Evolutionary conservation across 345 rosid genomes (phyloP), one percentile per base, ranked within the genome.

Genomic region (Eucalyptus shirleyi): DNA sequence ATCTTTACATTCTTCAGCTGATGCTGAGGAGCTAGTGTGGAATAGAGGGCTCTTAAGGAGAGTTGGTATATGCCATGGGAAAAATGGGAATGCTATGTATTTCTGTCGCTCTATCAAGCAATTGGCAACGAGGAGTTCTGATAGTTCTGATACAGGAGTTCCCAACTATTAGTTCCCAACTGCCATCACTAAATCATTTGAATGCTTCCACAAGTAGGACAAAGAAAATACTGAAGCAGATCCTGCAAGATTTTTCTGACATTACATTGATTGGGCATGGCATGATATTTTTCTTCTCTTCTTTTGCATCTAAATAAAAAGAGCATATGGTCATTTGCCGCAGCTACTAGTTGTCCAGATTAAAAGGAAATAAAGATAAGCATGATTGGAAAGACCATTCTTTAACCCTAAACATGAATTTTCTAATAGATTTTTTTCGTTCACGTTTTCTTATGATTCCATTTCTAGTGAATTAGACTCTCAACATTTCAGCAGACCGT

Each of bases 1-100:
- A 88, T 94, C 95, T 89, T 32, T 94, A 90, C 94, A 90, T 90
- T 95, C 98, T 16, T 96, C 95, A 32, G 87, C 89, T 50, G 96
- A 95, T 81, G 95, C 95, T 77, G 96, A 92, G 67, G 97, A 94
- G 92, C 93, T 96, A 88, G 95, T 94, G 34, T 95, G 97, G 95
- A 93, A 91, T 40, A 87, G 94, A 60, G 98, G 98, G 49, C 92
- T 95, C 88, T 95, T 96, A n/a, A 96, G 92, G 83, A 95, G 95
- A 89, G 95, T 95, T 51, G 97, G 97, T 42, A 91, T 94, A 37
- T 94, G 97, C 72, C 97, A 96, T 51, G 97, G 97, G 69, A 94
- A 95, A 83, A 95, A 97, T 32, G 95, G 95, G 85, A 96, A 94
- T 60, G 53, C 97, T 95, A 93, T 7, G 94, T 93, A 18, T 96